Evolutionary conservation across 2,329 filamentous ascomycete genomes (phyloP).

Genomic region (Aspergillus terreus): DNA sequence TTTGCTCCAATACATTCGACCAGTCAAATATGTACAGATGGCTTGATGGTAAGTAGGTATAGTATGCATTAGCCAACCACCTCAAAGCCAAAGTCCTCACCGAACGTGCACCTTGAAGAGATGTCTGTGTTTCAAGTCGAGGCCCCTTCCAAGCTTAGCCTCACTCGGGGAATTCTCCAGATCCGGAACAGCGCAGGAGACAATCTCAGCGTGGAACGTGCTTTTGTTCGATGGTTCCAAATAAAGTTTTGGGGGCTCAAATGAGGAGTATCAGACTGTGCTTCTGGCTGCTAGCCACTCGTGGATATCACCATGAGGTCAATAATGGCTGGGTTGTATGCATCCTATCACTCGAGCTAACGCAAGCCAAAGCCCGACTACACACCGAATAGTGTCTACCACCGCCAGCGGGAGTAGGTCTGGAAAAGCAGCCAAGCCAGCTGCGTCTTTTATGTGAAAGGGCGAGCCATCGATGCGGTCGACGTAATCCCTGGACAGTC

Average conservation of each 20-base stretch:
- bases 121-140: constrained; percentile 9
- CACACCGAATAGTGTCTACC: not conserved
- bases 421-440: not conserved
- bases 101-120: not conserved
- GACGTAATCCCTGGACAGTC: not conserved
- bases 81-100: not conserved
- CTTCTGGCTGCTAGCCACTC: constrained; percentile 6
- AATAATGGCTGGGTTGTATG: not conserved
- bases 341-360: not conserved
- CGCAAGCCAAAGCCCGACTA: not conserved
- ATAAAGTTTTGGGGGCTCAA: constrained; percentile 15
- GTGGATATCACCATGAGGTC: not conserved
- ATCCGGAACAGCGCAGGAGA: constrained; percentile 15
- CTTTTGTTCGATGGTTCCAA: not conserved
- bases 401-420: not conserved
- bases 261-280: constrained; percentile 7
- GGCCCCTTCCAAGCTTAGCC: constrained; percentile 14
- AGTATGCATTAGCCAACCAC: not conserved
- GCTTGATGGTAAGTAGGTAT: not conserved
- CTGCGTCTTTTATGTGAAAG: not conserved
- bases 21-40: not conserved
- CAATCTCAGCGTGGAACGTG: constrained; percentile 8
- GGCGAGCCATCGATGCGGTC: not conserved
- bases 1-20: no score
- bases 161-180: constrained; percentile 18